These are phyloP conservation scores for Citrus maxima DNA, from an alignment of 345 rosid species.

Conservation along the genomic window DNA sequence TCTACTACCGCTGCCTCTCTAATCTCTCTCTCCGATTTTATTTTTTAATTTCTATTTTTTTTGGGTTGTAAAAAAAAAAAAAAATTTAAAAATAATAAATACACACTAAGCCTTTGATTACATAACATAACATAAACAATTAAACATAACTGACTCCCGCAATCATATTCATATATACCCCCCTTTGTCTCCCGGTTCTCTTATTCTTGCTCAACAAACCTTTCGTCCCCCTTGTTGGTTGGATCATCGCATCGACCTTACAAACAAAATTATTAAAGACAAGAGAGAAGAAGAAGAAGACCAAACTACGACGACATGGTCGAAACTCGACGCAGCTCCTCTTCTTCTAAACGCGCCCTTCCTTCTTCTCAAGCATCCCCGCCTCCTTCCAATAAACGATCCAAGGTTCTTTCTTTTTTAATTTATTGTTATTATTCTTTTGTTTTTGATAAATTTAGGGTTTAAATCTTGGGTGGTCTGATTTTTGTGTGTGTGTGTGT, in stretches of 20 bases:
- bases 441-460: background rate
- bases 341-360: slow-evolving; percentile 79
- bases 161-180: no score
- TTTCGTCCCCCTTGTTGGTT: no score
- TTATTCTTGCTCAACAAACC: no score
- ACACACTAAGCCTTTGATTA: no score
- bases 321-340: slow-evolving; percentile 89
- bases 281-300: background rate
- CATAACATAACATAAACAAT: no score
- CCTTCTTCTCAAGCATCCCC: slow-evolving; percentile 50
- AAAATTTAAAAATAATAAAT: no score
- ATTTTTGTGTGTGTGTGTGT: background rate
- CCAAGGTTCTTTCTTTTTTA: slow-evolving; percentile 51
- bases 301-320: slow-evolving; percentile 50
- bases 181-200: no score
- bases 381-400: slow-evolving; percentile 57
- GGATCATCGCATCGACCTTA: no score
- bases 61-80: no score
- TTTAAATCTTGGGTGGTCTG: slow-evolving; percentile 24
- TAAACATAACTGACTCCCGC: no score
- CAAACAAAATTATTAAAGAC: background rate
- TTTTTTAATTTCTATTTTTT: no score
- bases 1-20: background rate
- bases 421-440: background rate
- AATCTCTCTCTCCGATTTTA: background rate